phyloP scores from a whole-genome alignment of 345 rosid genomes.

The Rhizophora apiculata region DNA sequence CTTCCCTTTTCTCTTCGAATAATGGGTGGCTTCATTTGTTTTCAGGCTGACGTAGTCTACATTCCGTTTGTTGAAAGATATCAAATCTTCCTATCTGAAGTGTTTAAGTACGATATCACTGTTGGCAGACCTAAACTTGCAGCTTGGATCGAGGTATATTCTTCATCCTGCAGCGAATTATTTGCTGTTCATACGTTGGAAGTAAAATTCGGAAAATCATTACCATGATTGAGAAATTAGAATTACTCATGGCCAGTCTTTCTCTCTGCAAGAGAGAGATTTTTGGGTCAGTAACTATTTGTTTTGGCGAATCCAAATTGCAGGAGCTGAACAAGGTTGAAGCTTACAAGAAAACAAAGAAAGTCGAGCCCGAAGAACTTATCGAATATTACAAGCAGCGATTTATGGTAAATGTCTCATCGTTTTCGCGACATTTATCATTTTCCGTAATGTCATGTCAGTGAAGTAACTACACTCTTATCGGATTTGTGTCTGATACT shows the following conservation, averaged over 20 bases:
- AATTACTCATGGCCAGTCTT: not conserved
- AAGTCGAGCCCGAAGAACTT: conserved; percentile 42
- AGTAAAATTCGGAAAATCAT: not conserved
- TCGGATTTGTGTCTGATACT: no score
- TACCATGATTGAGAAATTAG: not conserved
- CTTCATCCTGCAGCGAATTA: not conserved
- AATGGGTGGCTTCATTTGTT: not conserved
- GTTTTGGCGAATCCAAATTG: not conserved
- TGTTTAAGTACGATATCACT: conserved; percentile 51
- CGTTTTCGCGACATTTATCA: no score
- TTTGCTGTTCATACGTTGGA: no score
- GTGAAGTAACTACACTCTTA: no score
- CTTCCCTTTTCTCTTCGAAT: not conserved
- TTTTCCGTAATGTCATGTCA: not conserved
- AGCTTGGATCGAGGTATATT: conserved; percentile 62
- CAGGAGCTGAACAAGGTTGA: conserved; percentile 74
- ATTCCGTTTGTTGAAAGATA: conserved; percentile 63
- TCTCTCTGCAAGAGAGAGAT: not conserved
- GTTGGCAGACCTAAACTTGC: conserved; percentile 72
- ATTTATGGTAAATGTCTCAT: conserved; percentile 38
- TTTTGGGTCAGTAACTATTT: not conserved
- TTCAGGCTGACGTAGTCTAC: conserved; percentile 45
- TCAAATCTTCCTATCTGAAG: conserved; percentile 46
- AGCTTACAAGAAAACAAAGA: conserved; percentile 60
- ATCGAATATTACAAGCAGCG: conserved; percentile 43